phyloP scores from a whole-genome alignment of 768 basidiomycete genomes.

The Termitomyces sp. region DNA sequence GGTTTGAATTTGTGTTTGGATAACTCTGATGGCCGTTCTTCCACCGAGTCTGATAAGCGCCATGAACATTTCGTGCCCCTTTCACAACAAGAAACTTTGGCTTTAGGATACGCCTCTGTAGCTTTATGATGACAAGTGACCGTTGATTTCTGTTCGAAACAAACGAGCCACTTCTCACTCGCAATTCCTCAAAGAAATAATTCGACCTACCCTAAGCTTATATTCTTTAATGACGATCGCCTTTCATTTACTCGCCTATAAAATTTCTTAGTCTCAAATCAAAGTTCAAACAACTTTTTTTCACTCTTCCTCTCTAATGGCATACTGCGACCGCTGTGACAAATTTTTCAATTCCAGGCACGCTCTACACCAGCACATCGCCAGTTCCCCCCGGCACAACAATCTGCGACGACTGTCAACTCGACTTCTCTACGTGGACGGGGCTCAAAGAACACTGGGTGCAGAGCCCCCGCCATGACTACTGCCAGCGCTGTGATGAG shows the following conservation, averaged over 20 bases:
- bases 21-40: background rate
- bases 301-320: conserved; percentile 15
- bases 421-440: conserved; percentile 34
- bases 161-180: background rate
- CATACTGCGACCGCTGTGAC: conserved; percentile 32
- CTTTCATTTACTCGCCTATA: background rate
- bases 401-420: conserved; percentile 37
- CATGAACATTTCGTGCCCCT: background rate
- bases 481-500: conserved; percentile 44
- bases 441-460: conserved; percentile 47
- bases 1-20: background rate
- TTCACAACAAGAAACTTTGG: background rate
- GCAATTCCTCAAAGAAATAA: too few relatives aligned
- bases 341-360: conserved; percentile 23
- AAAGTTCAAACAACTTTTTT: too few relatives aligned
- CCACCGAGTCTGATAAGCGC: background rate
- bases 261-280: background rate
- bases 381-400: conserved; percentile 32
- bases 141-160: background rate
- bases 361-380: conserved; percentile 29
- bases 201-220: background rate
- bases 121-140: background rate
- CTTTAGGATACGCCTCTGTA: background rate
- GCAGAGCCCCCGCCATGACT: conserved; percentile 41
- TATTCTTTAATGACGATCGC: background rate